Evolutionary conservation across 1,284 basidiomycete genomes (phyloP).

Genomic region (Volvariella volvacea): DNA sequence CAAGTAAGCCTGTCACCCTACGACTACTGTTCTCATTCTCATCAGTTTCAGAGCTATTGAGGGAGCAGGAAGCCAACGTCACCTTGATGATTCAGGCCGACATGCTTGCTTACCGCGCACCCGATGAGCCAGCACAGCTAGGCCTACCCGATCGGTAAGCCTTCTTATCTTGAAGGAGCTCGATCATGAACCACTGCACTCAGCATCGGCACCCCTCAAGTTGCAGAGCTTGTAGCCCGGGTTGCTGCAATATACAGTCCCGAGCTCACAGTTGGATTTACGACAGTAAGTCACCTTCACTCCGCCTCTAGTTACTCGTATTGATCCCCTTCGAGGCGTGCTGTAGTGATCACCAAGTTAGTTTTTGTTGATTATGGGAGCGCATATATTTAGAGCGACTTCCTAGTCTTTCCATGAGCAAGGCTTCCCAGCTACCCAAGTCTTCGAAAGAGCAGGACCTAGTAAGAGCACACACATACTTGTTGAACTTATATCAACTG

Average conservation of each 20-base stretch:
- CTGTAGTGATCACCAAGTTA: conserved; percentile 81
- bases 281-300: conserved; percentile 34
- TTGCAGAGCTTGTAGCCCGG: conserved; percentile 67
- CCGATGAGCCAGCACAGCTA: conserved; percentile 71
- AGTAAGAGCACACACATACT: conserved; percentile 40
- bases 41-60: conserved; percentile 41
- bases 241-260: conserved; percentile 74
- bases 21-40: conserved; percentile 1
- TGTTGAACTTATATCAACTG: not conserved
- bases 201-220: conserved; percentile 76
- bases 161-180: not conserved
- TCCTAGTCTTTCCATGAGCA: conserved; percentile 70
- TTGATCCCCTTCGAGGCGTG: conserved; percentile 44
- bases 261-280: conserved; percentile 74
- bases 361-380: conserved; percentile 2
- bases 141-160: conserved; percentile 61
- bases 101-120: conserved; percentile 78
- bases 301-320: conserved; percentile 2
- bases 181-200: not conserved
- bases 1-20: conserved; percentile 33
- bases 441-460: conserved; percentile 78
- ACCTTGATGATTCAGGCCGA: conserved; percentile 84
- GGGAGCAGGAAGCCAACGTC: conserved; percentile 53
- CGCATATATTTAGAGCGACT: conserved; percentile 2
- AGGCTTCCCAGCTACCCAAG: conserved; percentile 77